These are phyloP conservation scores for Aspergillus japonicus DNA, from an alignment of 2,329 filamentous ascomycete genomes.

Conservation along the genomic window DNA sequence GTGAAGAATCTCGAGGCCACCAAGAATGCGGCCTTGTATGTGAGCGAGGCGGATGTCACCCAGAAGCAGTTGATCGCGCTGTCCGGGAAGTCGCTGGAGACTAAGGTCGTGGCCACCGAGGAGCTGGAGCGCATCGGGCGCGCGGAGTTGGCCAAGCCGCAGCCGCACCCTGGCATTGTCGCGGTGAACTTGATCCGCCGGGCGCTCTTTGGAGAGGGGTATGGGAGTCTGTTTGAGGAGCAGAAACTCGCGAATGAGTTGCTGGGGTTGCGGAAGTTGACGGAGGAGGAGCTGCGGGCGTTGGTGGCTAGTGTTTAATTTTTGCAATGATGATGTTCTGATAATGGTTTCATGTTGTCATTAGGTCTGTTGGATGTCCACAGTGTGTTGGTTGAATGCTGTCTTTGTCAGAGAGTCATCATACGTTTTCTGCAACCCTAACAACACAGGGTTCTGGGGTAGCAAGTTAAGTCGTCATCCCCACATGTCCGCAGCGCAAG, in stretches of 20 bases:
- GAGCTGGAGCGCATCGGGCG: neutral
- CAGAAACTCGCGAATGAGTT: neutral
- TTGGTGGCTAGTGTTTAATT: neutral
- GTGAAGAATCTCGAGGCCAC: constrained; percentile 53
- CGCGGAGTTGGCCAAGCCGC: constrained; percentile 1
- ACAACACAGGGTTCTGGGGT: too few relatives aligned
- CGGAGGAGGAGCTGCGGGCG: neutral
- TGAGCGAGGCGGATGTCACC: constrained; percentile 1
- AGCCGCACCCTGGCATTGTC: neutral
- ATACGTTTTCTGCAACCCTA: too few relatives aligned
- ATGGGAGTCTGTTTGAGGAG: neutral
- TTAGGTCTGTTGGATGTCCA: too few relatives aligned
- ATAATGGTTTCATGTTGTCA: too few relatives aligned
- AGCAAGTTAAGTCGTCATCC: too few relatives aligned
- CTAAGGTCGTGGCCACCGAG: neutral
- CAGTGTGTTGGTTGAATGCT: too few relatives aligned
- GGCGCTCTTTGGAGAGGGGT: neutral
- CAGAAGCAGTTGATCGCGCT: constrained; percentile 1
- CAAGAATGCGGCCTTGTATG: constrained; percentile 41
- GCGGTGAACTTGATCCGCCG: neutral
- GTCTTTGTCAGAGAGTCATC: too few relatives aligned
- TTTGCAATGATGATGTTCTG: too few relatives aligned
- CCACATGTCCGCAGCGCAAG: too few relatives aligned
- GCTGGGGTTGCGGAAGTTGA: neutral
- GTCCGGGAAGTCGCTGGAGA: neutral